A percentile compares a stretch with the other conserved stretches of the same genome.
phyloP scores from a whole-genome alignment of 352 stramenopile genomes.

The Phytopythium kandeliae region DNA sequence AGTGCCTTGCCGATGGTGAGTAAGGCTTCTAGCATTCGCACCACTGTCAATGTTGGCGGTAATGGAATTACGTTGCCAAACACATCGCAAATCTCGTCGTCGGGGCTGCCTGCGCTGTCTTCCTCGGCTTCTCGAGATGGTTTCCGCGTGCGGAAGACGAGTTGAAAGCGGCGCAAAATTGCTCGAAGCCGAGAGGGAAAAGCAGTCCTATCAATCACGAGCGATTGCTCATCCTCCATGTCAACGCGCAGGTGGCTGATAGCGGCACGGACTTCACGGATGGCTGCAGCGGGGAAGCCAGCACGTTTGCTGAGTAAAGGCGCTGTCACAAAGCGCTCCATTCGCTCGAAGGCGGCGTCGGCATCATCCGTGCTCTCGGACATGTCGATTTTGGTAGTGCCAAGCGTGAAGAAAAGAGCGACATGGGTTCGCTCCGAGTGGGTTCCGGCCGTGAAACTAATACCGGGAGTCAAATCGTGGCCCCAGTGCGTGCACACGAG shows the following conservation, averaged over 20 bases:
- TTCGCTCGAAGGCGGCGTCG: slow-evolving; percentile 14
- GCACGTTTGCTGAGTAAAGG: slow-evolving; percentile 47
- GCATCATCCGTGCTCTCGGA: slow-evolving; percentile 12
- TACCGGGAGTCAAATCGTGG: slow-evolving; percentile 44
- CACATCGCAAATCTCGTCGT: slow-evolving; percentile 19
- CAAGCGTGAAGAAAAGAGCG: slow-evolving; percentile 60
- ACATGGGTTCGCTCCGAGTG: slow-evolving; percentile 3
- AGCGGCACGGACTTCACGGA: slow-evolving; percentile 23
- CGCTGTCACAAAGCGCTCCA: slow-evolving; percentile 40
- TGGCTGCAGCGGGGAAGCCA: slow-evolving; percentile 18
- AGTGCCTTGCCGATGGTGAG: slow-evolving; percentile 38
- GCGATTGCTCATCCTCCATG: slow-evolving; percentile 62
- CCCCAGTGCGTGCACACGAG: slow-evolving; percentile 57
- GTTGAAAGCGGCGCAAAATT: slow-evolving; percentile 30
- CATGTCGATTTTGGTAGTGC: slow-evolving; percentile 36
- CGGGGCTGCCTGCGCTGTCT: not conserved
- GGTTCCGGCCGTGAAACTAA: slow-evolving; percentile 8
- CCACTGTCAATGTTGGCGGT: slow-evolving; percentile 33
- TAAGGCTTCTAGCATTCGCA: slow-evolving; percentile 42
- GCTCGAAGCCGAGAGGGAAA: slow-evolving; percentile 26
- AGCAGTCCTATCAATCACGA: slow-evolving; percentile 32
- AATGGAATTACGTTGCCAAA: slow-evolving; percentile 47
- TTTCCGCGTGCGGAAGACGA: slow-evolving; percentile 19
- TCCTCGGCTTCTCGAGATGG: not conserved
- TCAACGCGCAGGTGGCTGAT: slow-evolving; percentile 43